phyloP scores from a whole-genome alignment of 2,329 filamentous ascomycete genomes.

The Hymenoscyphus albidus region DNA sequence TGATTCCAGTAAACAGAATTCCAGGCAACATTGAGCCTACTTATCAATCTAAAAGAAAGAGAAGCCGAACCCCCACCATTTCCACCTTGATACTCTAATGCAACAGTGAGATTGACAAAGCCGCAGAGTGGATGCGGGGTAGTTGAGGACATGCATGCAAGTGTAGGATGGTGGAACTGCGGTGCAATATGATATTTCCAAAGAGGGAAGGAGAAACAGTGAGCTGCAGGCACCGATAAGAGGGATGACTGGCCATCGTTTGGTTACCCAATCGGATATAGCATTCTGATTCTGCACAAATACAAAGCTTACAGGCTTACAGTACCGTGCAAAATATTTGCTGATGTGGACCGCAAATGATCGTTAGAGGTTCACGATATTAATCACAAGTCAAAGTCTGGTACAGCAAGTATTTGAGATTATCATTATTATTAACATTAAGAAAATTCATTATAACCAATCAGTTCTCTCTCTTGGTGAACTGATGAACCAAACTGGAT shows the following conservation, averaged over 20 bases:
- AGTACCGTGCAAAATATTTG: no score
- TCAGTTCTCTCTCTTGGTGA: conserved; percentile 14
- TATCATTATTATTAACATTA: background rate
- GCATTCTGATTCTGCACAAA: background rate
- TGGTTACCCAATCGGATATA: background rate
- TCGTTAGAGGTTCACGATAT: background rate
- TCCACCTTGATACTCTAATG: background rate
- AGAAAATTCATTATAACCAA: background rate
- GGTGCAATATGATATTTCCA: background rate
- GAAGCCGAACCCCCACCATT: background rate
- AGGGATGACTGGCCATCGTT: background rate
- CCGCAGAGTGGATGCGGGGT: background rate
- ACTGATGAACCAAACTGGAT: conserved; percentile 27
- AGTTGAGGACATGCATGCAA: background rate
- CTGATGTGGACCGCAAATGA: no score
- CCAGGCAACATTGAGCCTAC: background rate
- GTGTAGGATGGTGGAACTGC: background rate
- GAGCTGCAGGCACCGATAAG: background rate
- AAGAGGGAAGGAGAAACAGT: background rate
- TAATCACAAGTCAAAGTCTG: background rate
- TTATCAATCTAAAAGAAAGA: background rate
- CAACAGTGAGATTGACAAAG: background rate
- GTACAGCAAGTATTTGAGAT: background rate
- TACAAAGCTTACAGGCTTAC: background rate
- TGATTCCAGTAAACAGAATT: background rate